Conservation (phyloP, 2,329 filamentous ascomycete species). For the Calycina marina region DNA sequence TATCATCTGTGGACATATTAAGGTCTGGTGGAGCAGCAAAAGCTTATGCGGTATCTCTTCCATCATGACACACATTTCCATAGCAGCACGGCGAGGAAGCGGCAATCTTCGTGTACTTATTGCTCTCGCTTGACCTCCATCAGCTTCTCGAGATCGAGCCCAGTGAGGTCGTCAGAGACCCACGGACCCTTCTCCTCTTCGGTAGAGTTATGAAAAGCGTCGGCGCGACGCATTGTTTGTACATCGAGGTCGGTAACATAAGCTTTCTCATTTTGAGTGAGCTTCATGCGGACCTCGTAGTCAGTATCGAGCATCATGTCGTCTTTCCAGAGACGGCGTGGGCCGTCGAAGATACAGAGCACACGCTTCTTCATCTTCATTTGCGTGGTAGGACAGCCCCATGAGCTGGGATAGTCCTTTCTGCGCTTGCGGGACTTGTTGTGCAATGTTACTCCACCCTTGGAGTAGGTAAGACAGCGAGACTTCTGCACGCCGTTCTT, state of each 20-base stretch:
- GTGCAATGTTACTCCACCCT: constrained; percentile 49
- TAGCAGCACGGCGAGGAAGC: not conserved
- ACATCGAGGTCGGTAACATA: constrained; percentile 92
- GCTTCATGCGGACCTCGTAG: constrained; percentile 77
- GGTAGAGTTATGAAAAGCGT: constrained; percentile 66
- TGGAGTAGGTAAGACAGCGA: constrained; percentile 63
- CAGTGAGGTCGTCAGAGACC: constrained; percentile 57
- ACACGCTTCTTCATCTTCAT: constrained; percentile 99
- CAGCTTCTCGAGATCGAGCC: constrained; percentile 46
- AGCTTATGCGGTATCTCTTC: too few species aligned
- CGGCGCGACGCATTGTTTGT: constrained; percentile 75
- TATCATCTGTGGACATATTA: too few species aligned
- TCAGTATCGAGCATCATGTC: constrained; percentile 98
- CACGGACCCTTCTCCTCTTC: constrained; percentile 80
- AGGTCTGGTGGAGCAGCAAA: too few species aligned
- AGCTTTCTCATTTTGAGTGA: constrained; percentile 37
- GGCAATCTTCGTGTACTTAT: constrained; percentile 3
- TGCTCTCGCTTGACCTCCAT: constrained; percentile 27
- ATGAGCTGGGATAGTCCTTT: constrained; percentile 83
- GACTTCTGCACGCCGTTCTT: constrained; percentile 47
- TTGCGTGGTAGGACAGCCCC: constrained; percentile 82
- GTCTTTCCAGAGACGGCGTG: constrained; percentile 82
- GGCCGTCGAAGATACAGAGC: constrained; percentile 81
- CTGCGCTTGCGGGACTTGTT: constrained; percentile 71
- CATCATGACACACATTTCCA: not conserved